phyloP scores from a whole-genome alignment of 495 filamentous ascomycete species.

The Neurospora sp. region DNA sequence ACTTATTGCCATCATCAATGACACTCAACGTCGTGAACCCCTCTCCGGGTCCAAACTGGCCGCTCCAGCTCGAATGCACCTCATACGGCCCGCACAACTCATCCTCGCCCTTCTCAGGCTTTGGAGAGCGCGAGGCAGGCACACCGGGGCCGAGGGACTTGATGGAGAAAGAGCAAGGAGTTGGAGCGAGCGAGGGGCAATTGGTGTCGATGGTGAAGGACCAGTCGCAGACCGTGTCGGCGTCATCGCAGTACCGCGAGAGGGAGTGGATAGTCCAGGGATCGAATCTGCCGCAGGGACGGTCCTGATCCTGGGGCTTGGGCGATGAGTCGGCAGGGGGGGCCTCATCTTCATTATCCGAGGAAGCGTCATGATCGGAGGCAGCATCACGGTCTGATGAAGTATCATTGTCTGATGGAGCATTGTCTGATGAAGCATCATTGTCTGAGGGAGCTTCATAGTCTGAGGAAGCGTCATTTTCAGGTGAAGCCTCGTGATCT shows the following conservation, averaged over 20 bases:
- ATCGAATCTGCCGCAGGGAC: neutral
- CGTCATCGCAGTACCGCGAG: neutral
- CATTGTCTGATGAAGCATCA: neutral
- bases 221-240: neutral
- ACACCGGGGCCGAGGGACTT: neutral
- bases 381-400: neutral
- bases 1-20: neutral
- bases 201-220: neutral
- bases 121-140: neutral
- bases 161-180: neutral
- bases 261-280: neutral
- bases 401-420: no score
- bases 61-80: neutral
- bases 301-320: neutral
- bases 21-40: conserved; percentile 1
- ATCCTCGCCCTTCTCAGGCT: neutral
- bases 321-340: neutral
- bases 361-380: neutral
- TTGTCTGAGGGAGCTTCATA: neutral
- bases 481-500: no score
- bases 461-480: neutral
- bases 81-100: neutral
- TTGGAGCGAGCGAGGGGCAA: neutral
- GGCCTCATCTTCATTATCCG: neutral
- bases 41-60: neutral